Evolutionary conservation across 2,329 filamentous ascomycete genomes (phyloP), one percentile per base, ranked within the genome.

Genomic region (Fusarium sp.): DNA sequence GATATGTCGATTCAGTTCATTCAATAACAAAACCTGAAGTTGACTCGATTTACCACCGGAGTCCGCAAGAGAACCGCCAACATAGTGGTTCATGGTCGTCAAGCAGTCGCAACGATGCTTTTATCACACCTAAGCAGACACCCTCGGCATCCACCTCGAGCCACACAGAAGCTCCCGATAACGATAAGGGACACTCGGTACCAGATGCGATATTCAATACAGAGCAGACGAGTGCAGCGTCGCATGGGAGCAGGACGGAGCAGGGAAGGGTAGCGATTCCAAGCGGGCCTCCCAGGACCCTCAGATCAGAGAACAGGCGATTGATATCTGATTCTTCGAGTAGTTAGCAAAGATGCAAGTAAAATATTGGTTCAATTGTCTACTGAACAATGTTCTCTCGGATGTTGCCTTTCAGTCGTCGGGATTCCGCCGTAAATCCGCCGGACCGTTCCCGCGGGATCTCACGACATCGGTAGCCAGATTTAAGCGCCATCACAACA

Each of bases 381-480:
- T n/a, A 35, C 11, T 21, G 13, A 31, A 21, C 27, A 27, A 29
- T 58, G 33, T 21, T 45, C 17, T 20, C 25, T n/a, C 21, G 9
- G 23, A 23, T 39, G 27, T n/a, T 36, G 25, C 14, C 21, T 45
- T 25, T 20, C 33, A 35, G 13, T 13, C 33, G 31, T 56, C 39
- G 21, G 25, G 37, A 36, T 21, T 61, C 46, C 59, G 69, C 55
- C 49, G 51, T 69, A 69, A 73, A 69, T 47, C 65, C 65, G 69
- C 62, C 58, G 62, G 70, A 39, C 58, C 52, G 43, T 63, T 49
- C 65, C 58, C 41, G 43, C 60, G 67, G 59, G 25, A 43, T 55
- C 37, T 64, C 25, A 42, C 31, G 21, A 55, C 35, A 31, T 57
- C 50, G 62, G 58, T 14, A 48, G 35, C 57, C 35, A 69, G 48